A percentile compares a stretch with the other conserved stretches of the same genome.
These are phyloP conservation scores for Lasiodiplodia sp. DNA, from an alignment of 2,329 filamentous ascomycete genomes.

Conservation along the genomic window DNA sequence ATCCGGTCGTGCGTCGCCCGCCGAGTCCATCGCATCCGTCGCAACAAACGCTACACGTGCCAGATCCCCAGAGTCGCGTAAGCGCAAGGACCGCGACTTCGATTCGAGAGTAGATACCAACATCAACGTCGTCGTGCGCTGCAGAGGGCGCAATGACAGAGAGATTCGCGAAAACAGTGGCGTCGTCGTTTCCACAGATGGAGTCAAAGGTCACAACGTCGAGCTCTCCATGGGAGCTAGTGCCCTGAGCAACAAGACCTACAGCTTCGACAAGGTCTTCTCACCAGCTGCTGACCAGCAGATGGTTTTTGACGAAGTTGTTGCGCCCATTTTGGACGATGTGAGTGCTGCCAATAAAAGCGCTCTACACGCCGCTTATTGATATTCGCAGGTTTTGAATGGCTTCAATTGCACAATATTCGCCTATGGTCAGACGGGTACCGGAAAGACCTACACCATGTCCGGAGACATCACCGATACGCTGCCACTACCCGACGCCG, in stretches of 20 bases:
- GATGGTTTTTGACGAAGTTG: constrained; percentile 95
- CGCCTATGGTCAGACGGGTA: constrained; percentile 96
- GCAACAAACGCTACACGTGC: constrained; percentile 49
- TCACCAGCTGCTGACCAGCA: constrained; percentile 92
- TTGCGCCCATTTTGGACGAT: constrained; percentile 91
- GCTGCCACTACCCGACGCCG: constrained; percentile 86
- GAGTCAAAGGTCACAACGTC: constrained; percentile 83
- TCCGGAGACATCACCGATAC: constrained; percentile 95
- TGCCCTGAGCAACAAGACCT: constrained; percentile 93
- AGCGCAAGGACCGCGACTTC: constrained; percentile 88
- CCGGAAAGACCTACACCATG: constrained; percentile 99
- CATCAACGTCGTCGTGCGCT: constrained; percentile 96
- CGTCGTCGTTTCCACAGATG: constrained; percentile 86
- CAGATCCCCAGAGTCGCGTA: constrained; percentile 60
- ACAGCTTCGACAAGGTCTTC: constrained; percentile 96
- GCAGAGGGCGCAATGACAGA: constrained; percentile 88
- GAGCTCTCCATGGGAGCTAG: constrained; percentile 92
- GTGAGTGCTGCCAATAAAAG: constrained; percentile 54
- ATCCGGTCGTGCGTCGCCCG: constrained; percentile 69
- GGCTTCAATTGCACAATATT: constrained; percentile 99
- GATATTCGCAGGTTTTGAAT: constrained; percentile 74
- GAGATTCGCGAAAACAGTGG: constrained; percentile 95
- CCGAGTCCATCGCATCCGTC: constrained; percentile 71
- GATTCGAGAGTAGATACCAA: constrained; percentile 85
- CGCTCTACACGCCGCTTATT: neutral